Base-by-base conservation (phyloP, 2,329 filamentous ascomycete genomes). In the Cordyceps tenuipes region DNA sequence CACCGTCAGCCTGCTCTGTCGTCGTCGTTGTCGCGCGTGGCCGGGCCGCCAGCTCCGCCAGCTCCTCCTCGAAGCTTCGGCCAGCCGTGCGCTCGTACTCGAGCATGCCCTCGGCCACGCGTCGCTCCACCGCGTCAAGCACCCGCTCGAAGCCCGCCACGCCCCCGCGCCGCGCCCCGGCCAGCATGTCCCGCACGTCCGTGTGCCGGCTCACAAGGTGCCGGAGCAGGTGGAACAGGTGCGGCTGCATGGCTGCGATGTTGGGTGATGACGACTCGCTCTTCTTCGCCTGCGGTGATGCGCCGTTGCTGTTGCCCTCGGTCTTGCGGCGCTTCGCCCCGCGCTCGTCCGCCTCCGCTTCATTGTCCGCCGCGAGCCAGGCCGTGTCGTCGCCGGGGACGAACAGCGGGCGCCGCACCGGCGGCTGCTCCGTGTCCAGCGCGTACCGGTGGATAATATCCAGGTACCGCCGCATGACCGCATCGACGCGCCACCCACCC, bases 161-260 rank as follows among this genome's bases (percentile, higher is more conserved):
- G 66, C 96, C 88, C 41, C 89, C 88, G 13, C 83, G 79, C 21
- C 81, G 76, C 17, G 81, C 83, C 62, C 79, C 79, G 0, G 90
- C 92, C 2, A 99, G 81, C n/a, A 87, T 83, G 70, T 97, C 91
- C 36, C 94, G 84, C 36, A 97, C 85, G 65, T 94, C 82, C 26
- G 90, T 92, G 73, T 97, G 89, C 63, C 80, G 82, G 2, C 86
- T 79, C 39, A 99, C 86, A 26, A 97, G 82, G 36, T 93, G 86
- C 17, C 93, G 84, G 23, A 97, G 82, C 29, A 99, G 82, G 71
- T 96, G 89, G 78, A 99, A 99, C 48, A 97, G 82, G 72, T 99
- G 94, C 0, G 91, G 85, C 72, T 97, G 92, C 80, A 97, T 90
- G 39, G 86, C 86, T 12, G 82, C 79, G 52, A 96, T 78, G 71